Base-by-base conservation (phyloP, 495 filamentous ascomycete genomes). In the Hyaloscypha variabilis region DNA sequence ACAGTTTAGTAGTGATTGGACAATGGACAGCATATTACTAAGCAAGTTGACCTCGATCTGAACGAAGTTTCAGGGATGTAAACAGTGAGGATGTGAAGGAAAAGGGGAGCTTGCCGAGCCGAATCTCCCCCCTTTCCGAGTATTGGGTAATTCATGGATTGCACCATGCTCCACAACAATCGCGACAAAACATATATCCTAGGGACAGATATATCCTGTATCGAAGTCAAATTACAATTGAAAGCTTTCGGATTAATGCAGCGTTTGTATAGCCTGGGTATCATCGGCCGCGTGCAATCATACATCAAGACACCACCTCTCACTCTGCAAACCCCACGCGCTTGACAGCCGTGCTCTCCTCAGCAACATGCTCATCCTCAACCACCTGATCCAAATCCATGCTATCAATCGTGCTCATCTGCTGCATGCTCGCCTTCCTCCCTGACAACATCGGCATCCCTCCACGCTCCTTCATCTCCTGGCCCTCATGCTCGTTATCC, bases 301-400 rank as follows among this genome's bases (percentile, higher is more conserved):
- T 19, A 54, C 8, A n/a, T n/a, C n/a, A n/a, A n/a, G n/a, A n/a
- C n/a, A n/a, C n/a, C n/a, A n/a, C n/a, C 29, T 25, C 25, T 63
- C 67, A 62, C 30, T 66, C 25, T 6, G 46, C n/a, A 42, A 55
- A 67, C 34, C 59, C 66, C 25, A 67, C 66, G 6, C 62, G 26
- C 55, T 63, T 65, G 2, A 71, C 66, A 21, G 71, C 66, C 23
- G 57, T 53, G 42, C 66, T 72, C 31, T 67, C 63, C 58, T 64
- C 67, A 6, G 29, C 28, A 30, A 54, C 17, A n/a, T 60, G 34
- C 21, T 58, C 50, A 65, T 72, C 69, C 36, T 62, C 61, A 4
- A 67, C 25, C 21, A 72, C 67, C 51, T 62, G 53, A 26, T 72
- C 70, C 62, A 73, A 52, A 61, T 73, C 71, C 68, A 71, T 70